These are phyloP conservation scores for Heritiera fomes DNA, from an alignment of 345 rosid species.

Conservation along the genomic window DNA sequence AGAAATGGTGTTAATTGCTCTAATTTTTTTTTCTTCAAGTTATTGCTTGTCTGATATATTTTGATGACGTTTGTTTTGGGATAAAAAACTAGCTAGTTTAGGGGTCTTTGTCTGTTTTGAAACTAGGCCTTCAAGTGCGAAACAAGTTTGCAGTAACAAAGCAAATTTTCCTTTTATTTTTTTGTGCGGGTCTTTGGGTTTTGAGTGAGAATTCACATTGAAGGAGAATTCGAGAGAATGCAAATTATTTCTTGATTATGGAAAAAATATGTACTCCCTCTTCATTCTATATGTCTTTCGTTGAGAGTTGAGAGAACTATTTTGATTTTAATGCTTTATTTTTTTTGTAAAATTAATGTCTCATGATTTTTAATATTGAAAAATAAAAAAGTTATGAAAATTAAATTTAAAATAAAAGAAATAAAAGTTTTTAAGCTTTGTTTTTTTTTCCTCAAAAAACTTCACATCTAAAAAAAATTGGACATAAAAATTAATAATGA, in stretches of 20 bases:
- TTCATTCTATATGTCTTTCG: too few relatives aligned
- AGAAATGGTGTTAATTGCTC: not conserved
- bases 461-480: too few relatives aligned
- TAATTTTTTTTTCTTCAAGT: not conserved
- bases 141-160: not conserved
- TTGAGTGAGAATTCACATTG: too few relatives aligned
- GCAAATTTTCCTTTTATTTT: not conserved
- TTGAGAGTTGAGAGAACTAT: too few relatives aligned
- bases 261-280: not conserved
- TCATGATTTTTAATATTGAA: too few relatives aligned
- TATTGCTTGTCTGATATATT: not conserved
- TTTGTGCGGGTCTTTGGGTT: not conserved
- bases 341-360: too few relatives aligned
- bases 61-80: not conserved
- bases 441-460: too few relatives aligned
- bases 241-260: not conserved
- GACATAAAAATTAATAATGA: too few relatives aligned
- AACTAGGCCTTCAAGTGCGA: not conserved
- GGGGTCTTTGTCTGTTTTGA: not conserved
- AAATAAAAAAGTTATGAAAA: too few relatives aligned
- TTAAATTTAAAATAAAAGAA: too few relatives aligned
- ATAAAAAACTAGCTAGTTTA: constrained; percentile 1
- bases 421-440: too few relatives aligned
- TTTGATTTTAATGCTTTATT: too few relatives aligned
- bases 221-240: not conserved